Percentiles rank a stretch among this genome's conserved stretches.
These are phyloP conservation scores for Arthrobotrys megalospora DNA, from an alignment of 2,329 filamentous ascomycete species.

Conservation along the genomic window DNA sequence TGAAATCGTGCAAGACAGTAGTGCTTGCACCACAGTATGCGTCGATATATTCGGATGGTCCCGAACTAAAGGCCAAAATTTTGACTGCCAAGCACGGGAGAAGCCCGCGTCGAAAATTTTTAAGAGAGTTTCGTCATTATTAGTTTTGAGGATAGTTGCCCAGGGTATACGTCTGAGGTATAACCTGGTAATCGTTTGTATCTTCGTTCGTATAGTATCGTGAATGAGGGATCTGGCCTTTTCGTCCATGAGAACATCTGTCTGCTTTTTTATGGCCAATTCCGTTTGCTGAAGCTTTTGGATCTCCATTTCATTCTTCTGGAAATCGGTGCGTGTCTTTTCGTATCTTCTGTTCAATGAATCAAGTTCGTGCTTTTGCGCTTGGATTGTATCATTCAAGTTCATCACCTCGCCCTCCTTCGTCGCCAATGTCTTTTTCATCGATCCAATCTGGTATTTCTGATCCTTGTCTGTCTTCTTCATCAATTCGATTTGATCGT, in stretches of 20 bases:
- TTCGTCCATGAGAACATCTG: conserved; percentile 19
- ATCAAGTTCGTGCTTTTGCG: not conserved
- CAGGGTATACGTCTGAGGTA: conserved; percentile 9
- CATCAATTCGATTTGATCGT: no score
- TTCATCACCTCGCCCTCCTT: not conserved
- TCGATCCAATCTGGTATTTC: not conserved
- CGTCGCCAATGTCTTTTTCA: not conserved
- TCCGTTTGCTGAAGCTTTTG: conserved; percentile 16
- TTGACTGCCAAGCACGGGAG: not conserved
- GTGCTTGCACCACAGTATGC: not conserved
- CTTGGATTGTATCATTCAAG: not conserved
- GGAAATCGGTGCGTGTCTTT: not conserved
- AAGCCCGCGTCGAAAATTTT: not conserved
- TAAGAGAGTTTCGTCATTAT: not conserved
- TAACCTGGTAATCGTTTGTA: not conserved
- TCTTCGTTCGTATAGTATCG: conserved; percentile 10
- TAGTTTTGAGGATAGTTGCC: not conserved
- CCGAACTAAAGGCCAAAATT: not conserved
- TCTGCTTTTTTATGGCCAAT: not conserved
- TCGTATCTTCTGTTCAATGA: not conserved
- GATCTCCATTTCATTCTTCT: conserved; percentile 14
- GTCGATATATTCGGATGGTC: not conserved
- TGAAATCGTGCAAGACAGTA: conserved; percentile 7
- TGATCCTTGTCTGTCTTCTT: not conserved
- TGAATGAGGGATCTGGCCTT: conserved; percentile 1